These are phyloP conservation scores for Camelina sativa DNA, from an alignment of 345 rosid species.

Conservation along the genomic window DNA sequence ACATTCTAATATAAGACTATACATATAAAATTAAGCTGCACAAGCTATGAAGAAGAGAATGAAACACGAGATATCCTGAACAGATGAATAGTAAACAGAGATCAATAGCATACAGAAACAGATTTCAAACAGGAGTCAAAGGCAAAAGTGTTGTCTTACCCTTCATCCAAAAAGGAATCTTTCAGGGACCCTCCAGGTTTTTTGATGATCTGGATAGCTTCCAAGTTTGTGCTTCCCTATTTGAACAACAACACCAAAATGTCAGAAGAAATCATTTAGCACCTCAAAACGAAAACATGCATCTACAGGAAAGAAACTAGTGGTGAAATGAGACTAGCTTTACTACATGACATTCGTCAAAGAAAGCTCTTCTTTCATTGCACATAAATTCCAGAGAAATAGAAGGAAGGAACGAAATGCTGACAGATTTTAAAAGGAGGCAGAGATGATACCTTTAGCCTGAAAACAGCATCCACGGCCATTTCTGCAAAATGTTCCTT, in stretches of 20 bases:
- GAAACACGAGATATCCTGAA: neutral
- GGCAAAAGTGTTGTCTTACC: constrained; percentile 54
- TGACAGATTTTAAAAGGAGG: neutral
- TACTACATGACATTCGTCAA: neutral
- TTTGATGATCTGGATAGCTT: constrained; percentile 93
- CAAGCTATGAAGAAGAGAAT: constrained; percentile 1
- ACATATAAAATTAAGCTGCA: neutral
- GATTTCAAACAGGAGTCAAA: neutral
- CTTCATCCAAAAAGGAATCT: constrained; percentile 99
- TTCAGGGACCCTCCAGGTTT: constrained; percentile 94
- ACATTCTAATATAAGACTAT: neutral
- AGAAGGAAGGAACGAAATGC: neutral
- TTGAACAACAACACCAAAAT: neutral
- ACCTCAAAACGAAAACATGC: neutral
- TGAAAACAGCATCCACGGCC: constrained; percentile 94
- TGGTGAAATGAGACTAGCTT: neutral
- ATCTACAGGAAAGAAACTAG: neutral
- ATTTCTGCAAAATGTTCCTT: constrained; percentile 87
- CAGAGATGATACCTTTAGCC: constrained; percentile 64
- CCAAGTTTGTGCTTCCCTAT: constrained; percentile 98
- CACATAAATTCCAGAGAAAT: neutral
- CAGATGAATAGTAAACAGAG: constrained; percentile 1
- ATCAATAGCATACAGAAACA: neutral
- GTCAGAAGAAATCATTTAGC: constrained; percentile 13
- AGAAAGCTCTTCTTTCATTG: neutral